These are phyloP conservation scores for Apium graveolens DNA, from an alignment of 129 eudicot species.

Conservation along the genomic window DNA sequence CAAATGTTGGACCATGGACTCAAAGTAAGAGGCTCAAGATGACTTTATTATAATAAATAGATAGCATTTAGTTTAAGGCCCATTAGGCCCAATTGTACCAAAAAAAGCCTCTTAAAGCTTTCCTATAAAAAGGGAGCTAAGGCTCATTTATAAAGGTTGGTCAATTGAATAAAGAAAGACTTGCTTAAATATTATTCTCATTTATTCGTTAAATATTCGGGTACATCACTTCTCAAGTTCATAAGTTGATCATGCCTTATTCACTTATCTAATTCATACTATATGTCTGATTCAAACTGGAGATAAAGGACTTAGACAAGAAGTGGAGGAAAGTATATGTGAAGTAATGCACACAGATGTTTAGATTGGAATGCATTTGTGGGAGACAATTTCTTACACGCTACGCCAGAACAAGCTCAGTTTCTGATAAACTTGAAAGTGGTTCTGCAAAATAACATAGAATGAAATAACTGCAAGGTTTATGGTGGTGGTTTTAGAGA, in stretches of 20 bases:
- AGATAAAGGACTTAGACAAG: background rate
- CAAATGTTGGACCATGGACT: no score
- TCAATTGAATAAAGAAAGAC: no score
- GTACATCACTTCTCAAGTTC: background rate
- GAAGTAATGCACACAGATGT: constrained; percentile 14
- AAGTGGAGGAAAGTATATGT: constrained; percentile 5
- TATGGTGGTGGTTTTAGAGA: constrained; percentile 12
- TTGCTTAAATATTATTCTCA: no score
- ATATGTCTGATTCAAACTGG: background rate
- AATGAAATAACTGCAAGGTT: background rate
- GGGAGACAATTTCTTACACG: constrained; percentile 5
- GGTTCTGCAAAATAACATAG: background rate
- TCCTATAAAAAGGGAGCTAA: no score
- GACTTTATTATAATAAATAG: no score
- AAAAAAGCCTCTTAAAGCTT: no score
- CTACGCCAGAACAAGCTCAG: constrained; percentile 7
- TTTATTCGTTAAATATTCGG: no score
- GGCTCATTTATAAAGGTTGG: no score
- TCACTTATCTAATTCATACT: background rate
- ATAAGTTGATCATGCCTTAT: background rate
- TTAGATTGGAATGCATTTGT: constrained; percentile 9
- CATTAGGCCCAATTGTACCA: no score
- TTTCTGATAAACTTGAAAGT: constrained; percentile 5
- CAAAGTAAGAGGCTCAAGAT: no score
- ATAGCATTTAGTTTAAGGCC: no score